Percentiles rank a stretch among this genome's conserved stretches.
Conservation (phyloP, 805 yeast genomes). For the Kregervanrija pseudodelftensis region DNA sequence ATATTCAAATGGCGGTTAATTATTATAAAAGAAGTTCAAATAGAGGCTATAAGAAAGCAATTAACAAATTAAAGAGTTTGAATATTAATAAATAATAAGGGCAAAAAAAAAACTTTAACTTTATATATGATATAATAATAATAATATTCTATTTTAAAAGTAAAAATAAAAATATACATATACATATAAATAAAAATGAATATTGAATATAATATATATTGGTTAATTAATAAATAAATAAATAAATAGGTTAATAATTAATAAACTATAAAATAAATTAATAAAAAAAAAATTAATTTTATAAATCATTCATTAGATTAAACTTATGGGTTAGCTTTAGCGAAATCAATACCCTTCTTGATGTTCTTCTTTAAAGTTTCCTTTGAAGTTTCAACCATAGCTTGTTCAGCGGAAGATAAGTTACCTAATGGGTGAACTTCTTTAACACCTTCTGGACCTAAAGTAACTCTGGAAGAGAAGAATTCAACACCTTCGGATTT, state of each 20-base stretch:
- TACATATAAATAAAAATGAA: neutral
- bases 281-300: neutral
- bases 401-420: conserved; percentile 73
- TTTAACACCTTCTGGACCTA: conserved; percentile 87
- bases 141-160: neutral
- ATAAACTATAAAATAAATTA: neutral
- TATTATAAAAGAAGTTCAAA: conserved; percentile 57
- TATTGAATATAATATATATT: neutral
- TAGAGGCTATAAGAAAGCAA: conserved; percentile 54
- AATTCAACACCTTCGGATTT: conserved; percentile 88
- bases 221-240: conserved; percentile 1
- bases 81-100: neutral
- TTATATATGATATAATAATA: neutral
- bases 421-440: conserved; percentile 73
- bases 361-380: conserved; percentile 88
- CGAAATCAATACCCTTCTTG: conserved; percentile 88
- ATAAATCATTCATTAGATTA: too few relatives aligned
- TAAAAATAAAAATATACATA: too few relatives aligned
- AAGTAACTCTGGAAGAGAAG: conserved; percentile 91
- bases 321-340: conserved; percentile 56
- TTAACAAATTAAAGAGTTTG: conserved; percentile 27
- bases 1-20: conserved; percentile 35
- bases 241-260: conserved; percentile 1
- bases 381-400: conserved; percentile 73
- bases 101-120: too few relatives aligned